phyloP scores from a whole-genome alignment of 495 filamentous ascomycete species.

The Aspergillus coremiiformis region DNA sequence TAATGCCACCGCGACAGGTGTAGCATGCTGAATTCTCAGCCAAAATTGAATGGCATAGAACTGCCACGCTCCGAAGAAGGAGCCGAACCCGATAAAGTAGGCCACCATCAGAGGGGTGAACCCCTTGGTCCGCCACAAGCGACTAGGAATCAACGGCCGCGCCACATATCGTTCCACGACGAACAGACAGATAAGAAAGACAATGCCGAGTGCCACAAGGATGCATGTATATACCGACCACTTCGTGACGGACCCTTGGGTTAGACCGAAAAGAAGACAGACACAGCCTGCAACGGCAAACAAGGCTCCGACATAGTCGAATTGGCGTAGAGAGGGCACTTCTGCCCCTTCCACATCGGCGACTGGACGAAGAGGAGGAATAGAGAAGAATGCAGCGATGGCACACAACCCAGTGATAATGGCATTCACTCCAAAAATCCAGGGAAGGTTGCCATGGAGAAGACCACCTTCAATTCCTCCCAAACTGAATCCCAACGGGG shows the following conservation, averaged over 20 bases:
- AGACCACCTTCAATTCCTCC: conserved; percentile 27
- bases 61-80: conserved; percentile 42
- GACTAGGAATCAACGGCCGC: conserved; percentile 25
- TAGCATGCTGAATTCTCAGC: conserved; percentile 36
- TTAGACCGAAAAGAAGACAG: conserved; percentile 27
- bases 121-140: conserved; percentile 32
- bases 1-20: conserved; percentile 31
- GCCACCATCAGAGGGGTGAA: conserved; percentile 43
- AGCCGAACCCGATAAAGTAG: conserved; percentile 43
- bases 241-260: conserved; percentile 22
- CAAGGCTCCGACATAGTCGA: conserved; percentile 24
- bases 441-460: conserved; percentile 17
- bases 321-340: conserved; percentile 22
- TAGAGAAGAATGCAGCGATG: conserved; percentile 18
- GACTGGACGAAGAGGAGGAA: conserved; percentile 23
- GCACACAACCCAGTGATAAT: conserved; percentile 22
- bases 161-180: conserved; percentile 21
- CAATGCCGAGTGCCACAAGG: conserved; percentile 18
- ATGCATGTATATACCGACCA: conserved; percentile 27
- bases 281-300: conserved; percentile 22
- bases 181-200: conserved; percentile 22
- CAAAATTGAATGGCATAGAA: conserved; percentile 48
- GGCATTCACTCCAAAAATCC: conserved; percentile 29
- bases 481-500: conserved; percentile 28
- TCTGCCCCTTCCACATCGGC: conserved; percentile 22